Evolutionary conservation across 75 land plant species (phyloP), one percentile per base, ranked within the genome.

Genomic region (Picea glauca): DNA sequence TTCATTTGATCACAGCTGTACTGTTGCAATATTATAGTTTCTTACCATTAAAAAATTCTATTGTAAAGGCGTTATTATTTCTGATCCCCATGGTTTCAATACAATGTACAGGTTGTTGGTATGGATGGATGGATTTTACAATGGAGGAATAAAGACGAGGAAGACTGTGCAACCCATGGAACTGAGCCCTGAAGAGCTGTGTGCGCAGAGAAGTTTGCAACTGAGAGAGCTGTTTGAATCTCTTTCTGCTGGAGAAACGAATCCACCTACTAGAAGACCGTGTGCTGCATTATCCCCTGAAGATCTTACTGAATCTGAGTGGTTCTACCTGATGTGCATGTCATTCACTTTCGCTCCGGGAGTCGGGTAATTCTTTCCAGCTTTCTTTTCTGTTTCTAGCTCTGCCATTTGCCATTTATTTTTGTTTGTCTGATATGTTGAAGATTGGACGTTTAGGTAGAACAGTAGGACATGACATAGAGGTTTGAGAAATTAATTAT

Each of bases 291-390:
- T 94, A 54, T 89, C 88, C 50, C 98, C 98, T 40, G 98, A 94
- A 85, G 98, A 94, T 77, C 85, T 94, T 21, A 89, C 98, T 0
- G 98, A 94, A 64, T 84, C 96, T 11, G 98, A 94, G 84, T 94
- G 98, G 98, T 94, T 89, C 85, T 94, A 93, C 77, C 80, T 94
- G 70, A 86, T 94, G 82, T 94, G 95, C 80, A 86, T 91, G 85
- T 92, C 95, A 62, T 94, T 86, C 88, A 83, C 93, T 33, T 94
- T 94, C 60, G 82, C 86, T 72, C 88, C 89, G 8, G 93, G 90
- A 12, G 75, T 86, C 31, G 95, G 97, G 95, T 94, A 86, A 62
- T 84, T 80, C 46, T 35, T 61, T 62, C 60, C 13, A 8, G 30
- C 58, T 58, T 11, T 74, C 75, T 23, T 12, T 21, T 58, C 58